These are phyloP conservation scores for Phytophthora pini DNA, from an alignment of 352 stramenopile species.

Conservation along the genomic window DNA sequence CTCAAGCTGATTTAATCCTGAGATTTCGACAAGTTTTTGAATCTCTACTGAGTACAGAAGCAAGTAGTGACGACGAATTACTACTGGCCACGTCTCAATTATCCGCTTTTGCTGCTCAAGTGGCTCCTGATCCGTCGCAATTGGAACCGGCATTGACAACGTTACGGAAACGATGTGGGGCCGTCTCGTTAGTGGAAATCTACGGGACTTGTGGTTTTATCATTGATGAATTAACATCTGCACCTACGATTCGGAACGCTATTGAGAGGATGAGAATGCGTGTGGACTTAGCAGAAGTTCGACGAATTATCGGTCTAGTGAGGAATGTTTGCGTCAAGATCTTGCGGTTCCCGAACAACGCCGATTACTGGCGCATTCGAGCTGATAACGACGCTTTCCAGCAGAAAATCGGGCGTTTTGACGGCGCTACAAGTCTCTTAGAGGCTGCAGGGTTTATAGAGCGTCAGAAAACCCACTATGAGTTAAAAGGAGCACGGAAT, in stretches of 20 bases:
- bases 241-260: conserved; percentile 58
- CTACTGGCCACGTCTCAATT: conserved; percentile 54
- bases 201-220: conserved; percentile 67
- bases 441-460: conserved; percentile 69
- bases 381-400: conserved; percentile 62
- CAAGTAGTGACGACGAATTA: conserved; percentile 3
- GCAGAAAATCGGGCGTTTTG: conserved; percentile 67
- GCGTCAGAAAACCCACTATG: conserved; percentile 59
- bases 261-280: conserved; percentile 66
- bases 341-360: conserved; percentile 72
- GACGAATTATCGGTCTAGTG: conserved; percentile 57
- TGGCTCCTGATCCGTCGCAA: conserved; percentile 44
- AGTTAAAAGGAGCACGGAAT: conserved; percentile 52
- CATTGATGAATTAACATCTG: conserved; percentile 69
- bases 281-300: conserved; percentile 54
- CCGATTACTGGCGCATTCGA: conserved; percentile 75
- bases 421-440: conserved; percentile 61
- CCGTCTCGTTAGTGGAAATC: conserved; percentile 66
- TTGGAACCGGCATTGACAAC: conserved; percentile 48
- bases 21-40: conserved; percentile 74
- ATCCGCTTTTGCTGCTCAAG: conserved; percentile 49
- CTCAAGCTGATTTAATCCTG: conserved; percentile 65
- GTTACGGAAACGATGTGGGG: conserved; percentile 52
- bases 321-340: conserved; percentile 72
- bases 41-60: conserved; percentile 36